phyloP scores from a whole-genome alignment of 2,329 filamentous ascomycete species.

The Aspergillus udagawae region DNA sequence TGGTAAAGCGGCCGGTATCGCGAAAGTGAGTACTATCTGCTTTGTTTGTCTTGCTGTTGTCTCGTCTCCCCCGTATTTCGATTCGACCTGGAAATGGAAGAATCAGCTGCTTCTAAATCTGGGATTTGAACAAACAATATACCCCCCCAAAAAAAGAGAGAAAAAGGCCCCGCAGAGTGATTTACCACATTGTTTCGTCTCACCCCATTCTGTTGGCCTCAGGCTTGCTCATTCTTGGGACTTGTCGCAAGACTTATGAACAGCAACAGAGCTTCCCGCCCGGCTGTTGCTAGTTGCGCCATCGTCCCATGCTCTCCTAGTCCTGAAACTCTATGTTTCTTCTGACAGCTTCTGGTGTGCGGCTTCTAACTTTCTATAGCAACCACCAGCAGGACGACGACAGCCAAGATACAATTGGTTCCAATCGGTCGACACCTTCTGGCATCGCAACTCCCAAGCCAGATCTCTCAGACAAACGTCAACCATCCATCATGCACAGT shows the following conservation, averaged over 20 bases:
- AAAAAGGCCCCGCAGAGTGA: no score
- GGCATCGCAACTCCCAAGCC: slow-evolving; percentile 90
- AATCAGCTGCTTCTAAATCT: background rate
- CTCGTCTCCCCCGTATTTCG: background rate
- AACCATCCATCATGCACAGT: slow-evolving; percentile 89
- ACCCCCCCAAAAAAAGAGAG: background rate
- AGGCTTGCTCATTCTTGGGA: no score
- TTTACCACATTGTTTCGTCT: no score
- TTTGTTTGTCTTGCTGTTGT: slow-evolving; percentile 3
- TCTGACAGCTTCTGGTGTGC: background rate
- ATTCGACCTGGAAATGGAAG: background rate
- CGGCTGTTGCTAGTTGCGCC: no score
- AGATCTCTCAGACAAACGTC: slow-evolving; percentile 88
- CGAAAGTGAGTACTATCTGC: slow-evolving; percentile 50
- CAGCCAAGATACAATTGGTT: slow-evolving; percentile 53
- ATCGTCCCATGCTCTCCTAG: background rate
- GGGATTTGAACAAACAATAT: background rate
- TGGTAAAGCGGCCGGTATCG: slow-evolving; percentile 56
- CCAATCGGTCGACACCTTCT: slow-evolving; percentile 77
- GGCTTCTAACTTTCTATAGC: slow-evolving; percentile 9
- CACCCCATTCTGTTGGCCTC: no score
- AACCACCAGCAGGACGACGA: slow-evolving; percentile 39
- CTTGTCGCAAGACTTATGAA: no score
- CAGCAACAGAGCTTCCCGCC: no score
- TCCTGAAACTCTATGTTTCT: no score